Conservation (phyloP, 148 eudicot genomes). For the Diospyros lotus region DNA sequence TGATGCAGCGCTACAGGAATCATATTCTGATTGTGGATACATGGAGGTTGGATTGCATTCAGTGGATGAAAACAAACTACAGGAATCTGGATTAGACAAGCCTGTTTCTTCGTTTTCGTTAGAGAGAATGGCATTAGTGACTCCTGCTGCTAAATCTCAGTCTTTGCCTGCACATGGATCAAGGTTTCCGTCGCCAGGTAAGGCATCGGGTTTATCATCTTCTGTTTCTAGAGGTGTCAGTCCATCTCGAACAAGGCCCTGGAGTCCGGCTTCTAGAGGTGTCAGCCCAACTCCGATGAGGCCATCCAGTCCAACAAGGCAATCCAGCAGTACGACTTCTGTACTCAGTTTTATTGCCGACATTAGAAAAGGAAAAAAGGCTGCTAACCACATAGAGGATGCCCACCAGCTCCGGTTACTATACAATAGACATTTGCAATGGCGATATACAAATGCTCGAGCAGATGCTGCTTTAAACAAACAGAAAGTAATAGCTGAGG, state of each 20-base stretch:
- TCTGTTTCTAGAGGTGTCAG: slow-evolving; percentile 35
- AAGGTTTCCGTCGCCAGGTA: slow-evolving; percentile 55
- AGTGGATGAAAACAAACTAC: slow-evolving; percentile 39
- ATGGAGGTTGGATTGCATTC: slow-evolving; percentile 27
- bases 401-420: slow-evolving; percentile 71
- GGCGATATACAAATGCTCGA: slow-evolving; percentile 76
- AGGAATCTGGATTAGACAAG: slow-evolving; percentile 28
- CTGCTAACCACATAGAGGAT: slow-evolving; percentile 59
- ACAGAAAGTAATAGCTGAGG: slow-evolving; percentile 56
- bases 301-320: slow-evolving; percentile 67
- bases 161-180: slow-evolving; percentile 33
- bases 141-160: slow-evolving; percentile 37
- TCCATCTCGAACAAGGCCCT: slow-evolving; percentile 38
- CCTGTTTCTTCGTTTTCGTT: slow-evolving; percentile 32
- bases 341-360: slow-evolving; percentile 79
- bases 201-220: slow-evolving; percentile 14
- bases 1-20: slow-evolving; percentile 36
- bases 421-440: slow-evolving; percentile 71
- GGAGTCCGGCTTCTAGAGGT: slow-evolving; percentile 37
- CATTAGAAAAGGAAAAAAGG: slow-evolving; percentile 67
- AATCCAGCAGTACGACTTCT: slow-evolving; percentile 50
- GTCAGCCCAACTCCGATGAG: slow-evolving; percentile 60
- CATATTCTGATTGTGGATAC: slow-evolving; percentile 30
- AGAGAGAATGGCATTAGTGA: slow-evolving; percentile 29
- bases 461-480: slow-evolving; percentile 41